Base-by-base conservation (phyloP, 108 stramenopile species). In the Hondaea fermentalgiana region DNA sequence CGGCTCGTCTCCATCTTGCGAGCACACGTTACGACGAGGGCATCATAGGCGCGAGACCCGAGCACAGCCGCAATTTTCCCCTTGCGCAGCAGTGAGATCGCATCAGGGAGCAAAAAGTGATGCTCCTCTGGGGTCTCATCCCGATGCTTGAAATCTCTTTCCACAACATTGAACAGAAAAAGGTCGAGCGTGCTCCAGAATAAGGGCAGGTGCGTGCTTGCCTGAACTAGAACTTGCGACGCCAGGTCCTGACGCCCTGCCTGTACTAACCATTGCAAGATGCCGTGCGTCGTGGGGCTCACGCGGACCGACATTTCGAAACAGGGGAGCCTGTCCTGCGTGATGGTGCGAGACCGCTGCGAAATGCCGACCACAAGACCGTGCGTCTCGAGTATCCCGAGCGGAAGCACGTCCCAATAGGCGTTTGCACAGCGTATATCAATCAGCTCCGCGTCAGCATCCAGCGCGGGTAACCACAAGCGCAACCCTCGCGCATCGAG, bases 1-100 rank as follows among this genome's bases (percentile, higher is more conserved):
- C 76, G 76, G 51, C 49, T 53, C 28, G 76, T 53, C 51, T 83
- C 76, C 76, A 83, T 83, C 51, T 83, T 83, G 49, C 76, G 76
- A 10, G 76, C 76, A 53, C 76, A 83, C 17, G 76, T 83, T 3
- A 83, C 51, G 16, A 83, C 51, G 28, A 83, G 76, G n/a, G 76
- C 51, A 53, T 83, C 76, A 23, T 83, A 83, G 12, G 23, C 51
- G n/a, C 76, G 19, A 6, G 76, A 53, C 23, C 28, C 51, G 19
- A 83, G 25, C 14, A 83, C 49, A 8, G 76, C 76, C 19, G 76
- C 51, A 23, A 83, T 83, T 3, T 53, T 47, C 19, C 76, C 76
- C 25, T 47, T 83, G 19, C 76, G 76, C 51, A 83, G 49, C 12
- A 83, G 51, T 6, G 45, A 6, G 45, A 83, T 35, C 1, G 23